These are phyloP conservation scores for Andrographis paniculata DNA, from an alignment of 305 asterid genomes.

Conservation along the genomic window DNA sequence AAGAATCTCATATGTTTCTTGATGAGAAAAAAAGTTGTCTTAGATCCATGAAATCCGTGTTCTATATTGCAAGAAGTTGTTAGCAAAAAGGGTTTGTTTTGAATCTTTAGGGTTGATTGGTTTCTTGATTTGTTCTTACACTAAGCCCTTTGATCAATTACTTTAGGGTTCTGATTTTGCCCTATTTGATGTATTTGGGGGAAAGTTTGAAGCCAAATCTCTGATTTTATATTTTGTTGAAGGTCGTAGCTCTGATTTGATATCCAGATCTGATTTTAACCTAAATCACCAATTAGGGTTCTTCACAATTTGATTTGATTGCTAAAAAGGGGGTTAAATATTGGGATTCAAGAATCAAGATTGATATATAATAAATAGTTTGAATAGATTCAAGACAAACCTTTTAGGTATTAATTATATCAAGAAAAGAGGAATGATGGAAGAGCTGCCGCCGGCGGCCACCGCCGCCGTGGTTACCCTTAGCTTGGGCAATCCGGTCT, in stretches of 20 bases:
- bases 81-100: slow-evolving; percentile 42
- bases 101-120: slow-evolving; percentile 39
- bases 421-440: slow-evolving; percentile 40
- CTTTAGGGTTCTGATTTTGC: slow-evolving; percentile 23
- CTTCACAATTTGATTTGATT: no score
- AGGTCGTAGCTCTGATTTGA: slow-evolving; percentile 13
- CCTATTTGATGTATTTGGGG: slow-evolving; percentile 14
- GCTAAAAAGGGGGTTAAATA: no score
- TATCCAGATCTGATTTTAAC: slow-evolving; percentile 35
- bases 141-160: slow-evolving; percentile 26
- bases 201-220: no score
- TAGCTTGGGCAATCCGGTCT: slow-evolving; percentile 48
- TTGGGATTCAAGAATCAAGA: no score
- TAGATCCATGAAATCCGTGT: slow-evolving; percentile 64
- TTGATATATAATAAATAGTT: no score
- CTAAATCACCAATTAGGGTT: no score
- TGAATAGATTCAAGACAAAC: slow-evolving; percentile 9
- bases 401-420: slow-evolving; percentile 13
- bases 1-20: slow-evolving; percentile 15
- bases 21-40: slow-evolving; percentile 55
- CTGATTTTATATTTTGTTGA: slow-evolving; percentile 11
- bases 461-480: slow-evolving; percentile 62
- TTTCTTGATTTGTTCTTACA: not conserved
- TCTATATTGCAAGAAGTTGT: slow-evolving; percentile 57
- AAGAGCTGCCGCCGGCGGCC: slow-evolving; percentile 67